A percentile compares a stretch with the other conserved stretches of the same genome.
Evolutionary conservation across 176 grass and related monocot species (phyloP).

Genomic region (Zea luxurians): DNA sequence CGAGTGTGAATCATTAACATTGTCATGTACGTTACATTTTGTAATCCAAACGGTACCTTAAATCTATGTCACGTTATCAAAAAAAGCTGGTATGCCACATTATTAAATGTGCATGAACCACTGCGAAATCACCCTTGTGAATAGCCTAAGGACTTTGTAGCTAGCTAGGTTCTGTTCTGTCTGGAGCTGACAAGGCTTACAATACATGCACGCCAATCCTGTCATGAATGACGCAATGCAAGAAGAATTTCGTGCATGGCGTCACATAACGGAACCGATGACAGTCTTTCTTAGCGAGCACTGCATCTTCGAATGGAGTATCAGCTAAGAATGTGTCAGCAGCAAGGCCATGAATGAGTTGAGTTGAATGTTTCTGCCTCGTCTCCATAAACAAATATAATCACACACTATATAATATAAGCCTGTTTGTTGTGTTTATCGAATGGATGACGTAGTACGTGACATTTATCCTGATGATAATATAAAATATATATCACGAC

Average conservation of each 20-base stretch:
- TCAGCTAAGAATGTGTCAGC: conserved; percentile 8
- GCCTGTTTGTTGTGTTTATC: background rate
- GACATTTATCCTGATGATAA: too few relatives aligned
- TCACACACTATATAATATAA: conserved; percentile 5
- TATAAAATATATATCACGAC: too few relatives aligned
- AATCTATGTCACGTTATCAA: too few relatives aligned
- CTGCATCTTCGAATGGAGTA: background rate
- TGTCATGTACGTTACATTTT: too few relatives aligned
- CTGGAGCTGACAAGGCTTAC: conserved; percentile 19
- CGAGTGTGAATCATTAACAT: too few relatives aligned
- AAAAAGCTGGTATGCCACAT: too few relatives aligned
- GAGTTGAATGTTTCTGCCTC: background rate
- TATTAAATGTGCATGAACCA: too few relatives aligned
- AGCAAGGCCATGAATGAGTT: background rate
- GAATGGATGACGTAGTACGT: background rate
- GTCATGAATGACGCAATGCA: conserved; percentile 12
- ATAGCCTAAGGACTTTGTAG: too few relatives aligned
- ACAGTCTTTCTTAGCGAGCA: conserved; percentile 12
- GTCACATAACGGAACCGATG: conserved; percentile 18
- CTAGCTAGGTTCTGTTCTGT: background rate
- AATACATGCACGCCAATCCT: background rate
- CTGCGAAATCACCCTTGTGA: too few relatives aligned
- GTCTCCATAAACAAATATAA: conserved; percentile 3
- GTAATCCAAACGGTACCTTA: too few relatives aligned
- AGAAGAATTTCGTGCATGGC: conserved; percentile 17